Base-by-base conservation (phyloP, 805 yeast genomes). In the Candida odintsovae region DNA sequence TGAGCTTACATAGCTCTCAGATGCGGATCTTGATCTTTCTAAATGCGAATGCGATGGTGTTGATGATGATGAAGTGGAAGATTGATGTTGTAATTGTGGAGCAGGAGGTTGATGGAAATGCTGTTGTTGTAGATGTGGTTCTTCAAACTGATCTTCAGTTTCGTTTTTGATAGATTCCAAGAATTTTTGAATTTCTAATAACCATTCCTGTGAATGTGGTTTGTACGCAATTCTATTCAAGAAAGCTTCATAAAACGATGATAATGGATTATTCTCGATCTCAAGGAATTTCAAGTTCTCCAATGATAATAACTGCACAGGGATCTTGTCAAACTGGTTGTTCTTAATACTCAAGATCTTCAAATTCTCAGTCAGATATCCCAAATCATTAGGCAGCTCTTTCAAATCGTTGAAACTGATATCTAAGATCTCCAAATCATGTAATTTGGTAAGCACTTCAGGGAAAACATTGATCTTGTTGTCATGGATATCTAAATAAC, bases 401-500 rank as follows among this genome's bases (percentile, higher is more conserved):
- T 62, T 58, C 25, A 86, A 64, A 22, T 60, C 62, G 59, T 86
- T 86, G 33, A 69, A 64, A 19, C 89, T 80, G 19, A 86, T 61
- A 62, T 86, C 92, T 38, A 86, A 63, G 43, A 81, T 80, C 55
- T 83, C 90, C 45, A 86, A 64, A 8, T 70, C 68, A 12, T 61
- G 55, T 53, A 69, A 60, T 33, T 61, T 61, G 22, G 61, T 48
- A 48, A 78, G 55, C 7, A 71, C 58, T 1, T 64, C 61, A 0
- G 95, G 90, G 40, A 86, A 72, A 40, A 65, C 69, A 3, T 68
- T 53, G 43, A 87, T 70, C 40, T 66, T 59, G 60, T 87, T 87
- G 48, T 72, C 69, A 58, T 86, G 85, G 40, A 87, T 63, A 61
- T 86, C 92, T 47, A 87, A 64, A 51, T 80, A 83, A 45, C 77